phyloP scores from a whole-genome alignment of 2,329 filamentous ascomycete species.

The Hypoxylon sp. region DNA sequence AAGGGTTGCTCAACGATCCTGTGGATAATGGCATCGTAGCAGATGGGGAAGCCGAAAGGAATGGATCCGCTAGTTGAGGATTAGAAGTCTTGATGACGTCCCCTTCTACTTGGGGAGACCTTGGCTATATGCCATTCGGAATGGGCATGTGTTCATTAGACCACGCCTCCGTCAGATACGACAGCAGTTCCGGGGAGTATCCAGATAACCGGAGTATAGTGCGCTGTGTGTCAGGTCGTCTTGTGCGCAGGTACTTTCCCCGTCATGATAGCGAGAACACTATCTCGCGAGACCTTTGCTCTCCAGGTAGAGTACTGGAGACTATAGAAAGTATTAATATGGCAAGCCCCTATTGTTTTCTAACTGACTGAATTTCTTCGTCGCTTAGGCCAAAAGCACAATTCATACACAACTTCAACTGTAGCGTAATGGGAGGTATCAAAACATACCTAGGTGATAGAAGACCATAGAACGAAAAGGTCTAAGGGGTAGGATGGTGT shows the following conservation, averaged over 20 bases:
- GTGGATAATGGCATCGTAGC: slow-evolving; percentile 33
- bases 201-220: neutral
- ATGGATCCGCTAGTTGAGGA: slow-evolving; percentile 3
- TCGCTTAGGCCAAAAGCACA: neutral
- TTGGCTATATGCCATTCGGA: neutral
- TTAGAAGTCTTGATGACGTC: neutral
- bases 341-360: no score
- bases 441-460: no score
- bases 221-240: neutral
- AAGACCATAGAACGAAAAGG: no score
- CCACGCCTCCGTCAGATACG: neutral
- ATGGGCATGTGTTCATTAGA: neutral
- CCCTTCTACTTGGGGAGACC: neutral
- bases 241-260: neutral
- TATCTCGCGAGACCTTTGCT: neutral
- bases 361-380: neutral
- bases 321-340: no score
- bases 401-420: no score
- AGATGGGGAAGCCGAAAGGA: slow-evolving; percentile 31
- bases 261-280: neutral
- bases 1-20: slow-evolving; percentile 29
- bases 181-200: neutral
- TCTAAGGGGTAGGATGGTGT: no score
- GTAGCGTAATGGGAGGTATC: no score
- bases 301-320: neutral